Evolutionary conservation across 2,329 filamentous ascomycete species (phyloP), one percentile per base, ranked within the genome.

Genomic region (Parastagonospora avenae): DNA sequence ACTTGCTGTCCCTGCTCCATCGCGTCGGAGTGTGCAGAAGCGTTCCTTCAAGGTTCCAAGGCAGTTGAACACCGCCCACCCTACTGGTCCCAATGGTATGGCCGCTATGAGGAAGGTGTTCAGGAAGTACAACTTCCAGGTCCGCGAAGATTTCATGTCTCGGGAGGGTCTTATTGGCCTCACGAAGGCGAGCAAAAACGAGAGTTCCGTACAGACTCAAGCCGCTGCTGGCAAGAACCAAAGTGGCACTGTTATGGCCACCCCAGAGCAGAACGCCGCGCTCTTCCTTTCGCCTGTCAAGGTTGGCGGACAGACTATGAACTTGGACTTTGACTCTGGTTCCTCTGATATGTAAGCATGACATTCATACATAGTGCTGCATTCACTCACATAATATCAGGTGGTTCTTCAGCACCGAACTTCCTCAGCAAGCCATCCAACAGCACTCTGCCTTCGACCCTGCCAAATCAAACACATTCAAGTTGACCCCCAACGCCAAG

Each of bases 251-350:
- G 89, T 90, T 45, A 76, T 82, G 28, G 85, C 87, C 45, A 86
- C 82, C 27, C 85, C 87, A 10, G 83, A 86, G 56, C 74, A 81
- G 38, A 84, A 86, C 60, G 88, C 89, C 64, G 79, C 83, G 41
- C 85, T 90, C 52, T 92, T 90, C 64, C 80, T 92, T 10, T 82
- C 85, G 0, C 86, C 86, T 0, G 85, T 91, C 45, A 80, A 69
- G n/a, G 82, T 91, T 56, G 88, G 88, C 52, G 86, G 85, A 4
- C 88, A 91, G 74, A 81, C 79, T 4, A 64, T 91, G 50, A 84
- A 85, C 64, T 75, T 91, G 68, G 84, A 90, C 69, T 89, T 91
- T 66, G 88, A 91, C 72, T 88, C 86, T n/a, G 88, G 88, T 49
- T 90, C 87, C 2, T 83, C 88, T 10, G 88, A 91, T 71, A 79